Percentiles rank a stretch among this genome's conserved stretches.
Conservation (phyloP, 2,329 filamentous ascomycete genomes). For the Fusarium solani-melongenae region DNA sequence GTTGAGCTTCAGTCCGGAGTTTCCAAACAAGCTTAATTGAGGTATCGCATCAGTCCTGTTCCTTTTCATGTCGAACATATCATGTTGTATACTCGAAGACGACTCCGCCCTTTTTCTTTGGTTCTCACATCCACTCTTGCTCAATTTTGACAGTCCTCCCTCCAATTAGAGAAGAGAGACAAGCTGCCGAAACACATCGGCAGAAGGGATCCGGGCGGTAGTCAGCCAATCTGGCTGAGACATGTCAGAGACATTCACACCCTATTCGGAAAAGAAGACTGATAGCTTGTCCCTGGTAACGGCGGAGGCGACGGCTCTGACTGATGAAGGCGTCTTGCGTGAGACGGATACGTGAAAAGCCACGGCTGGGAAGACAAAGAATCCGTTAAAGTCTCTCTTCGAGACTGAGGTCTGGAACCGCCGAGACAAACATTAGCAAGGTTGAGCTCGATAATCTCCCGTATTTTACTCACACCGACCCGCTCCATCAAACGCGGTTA, state of each 20-base stretch:
- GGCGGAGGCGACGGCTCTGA: not conserved
- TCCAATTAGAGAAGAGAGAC: not conserved
- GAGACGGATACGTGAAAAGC: not conserved
- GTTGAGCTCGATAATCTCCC: not conserved
- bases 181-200: not conserved
- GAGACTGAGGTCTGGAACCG: not conserved
- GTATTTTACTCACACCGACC: not conserved
- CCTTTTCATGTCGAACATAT: not conserved
- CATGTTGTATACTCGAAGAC: not conserved
- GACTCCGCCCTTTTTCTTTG: not conserved
- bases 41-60: not conserved
- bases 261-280: slow-evolving; percentile 6
- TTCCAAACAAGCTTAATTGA: not conserved
- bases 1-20: not conserved
- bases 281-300: not conserved
- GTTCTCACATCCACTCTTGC: not conserved
- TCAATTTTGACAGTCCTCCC: not conserved
- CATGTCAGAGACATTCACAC: slow-evolving; percentile 9
- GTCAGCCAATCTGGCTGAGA: not conserved
- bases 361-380: not conserved
- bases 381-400: not conserved
- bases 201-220: not conserved
- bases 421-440: not conserved
- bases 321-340: not conserved
- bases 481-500: not conserved